phyloP scores from a whole-genome alignment of 768 basidiomycete species.

The Panellus pusillus region DNA sequence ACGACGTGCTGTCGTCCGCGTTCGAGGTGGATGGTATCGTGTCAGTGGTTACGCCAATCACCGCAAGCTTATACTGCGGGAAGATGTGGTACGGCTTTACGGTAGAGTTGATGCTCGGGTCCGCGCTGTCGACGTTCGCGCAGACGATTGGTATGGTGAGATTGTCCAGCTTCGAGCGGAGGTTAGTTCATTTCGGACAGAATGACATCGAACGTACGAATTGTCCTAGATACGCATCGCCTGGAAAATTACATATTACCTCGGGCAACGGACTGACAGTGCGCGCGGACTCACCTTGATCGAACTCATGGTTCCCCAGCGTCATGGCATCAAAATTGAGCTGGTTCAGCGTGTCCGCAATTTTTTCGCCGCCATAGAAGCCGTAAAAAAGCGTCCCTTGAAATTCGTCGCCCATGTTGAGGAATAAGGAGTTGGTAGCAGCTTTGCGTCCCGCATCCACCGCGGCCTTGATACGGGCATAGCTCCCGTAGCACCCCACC shows the following conservation, averaged over 20 bases:
- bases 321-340: conserved; percentile 46
- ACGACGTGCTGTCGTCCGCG: conserved; percentile 38
- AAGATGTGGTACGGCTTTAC: conserved; percentile 43
- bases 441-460: conserved; percentile 32
- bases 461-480: conserved; percentile 41
- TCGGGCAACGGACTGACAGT: too few relatives aligned
- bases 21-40: conserved; percentile 39
- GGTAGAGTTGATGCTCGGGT: conserved; percentile 31
- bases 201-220: conserved; percentile 24
- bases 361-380: conserved; percentile 44
- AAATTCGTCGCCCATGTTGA: conserved; percentile 50
- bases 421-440: conserved; percentile 38
- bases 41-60: conserved; percentile 44
- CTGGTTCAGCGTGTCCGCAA: conserved; percentile 41
- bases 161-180: conserved; percentile 28
- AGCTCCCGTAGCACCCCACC: conserved; percentile 42
- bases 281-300: conserved; percentile 22
- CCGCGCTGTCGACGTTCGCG: conserved; percentile 41
- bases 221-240: conserved; percentile 37
- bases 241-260: conserved; percentile 5
- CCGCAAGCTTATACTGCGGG: conserved; percentile 37
- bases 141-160: conserved; percentile 46
- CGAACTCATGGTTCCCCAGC: conserved; percentile 49
- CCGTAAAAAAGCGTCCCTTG: conserved; percentile 48
- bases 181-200: not conserved